phyloP scores from a whole-genome alignment of 1,284 basidiomycete genomes.

The Takashimella koratensis region DNA sequence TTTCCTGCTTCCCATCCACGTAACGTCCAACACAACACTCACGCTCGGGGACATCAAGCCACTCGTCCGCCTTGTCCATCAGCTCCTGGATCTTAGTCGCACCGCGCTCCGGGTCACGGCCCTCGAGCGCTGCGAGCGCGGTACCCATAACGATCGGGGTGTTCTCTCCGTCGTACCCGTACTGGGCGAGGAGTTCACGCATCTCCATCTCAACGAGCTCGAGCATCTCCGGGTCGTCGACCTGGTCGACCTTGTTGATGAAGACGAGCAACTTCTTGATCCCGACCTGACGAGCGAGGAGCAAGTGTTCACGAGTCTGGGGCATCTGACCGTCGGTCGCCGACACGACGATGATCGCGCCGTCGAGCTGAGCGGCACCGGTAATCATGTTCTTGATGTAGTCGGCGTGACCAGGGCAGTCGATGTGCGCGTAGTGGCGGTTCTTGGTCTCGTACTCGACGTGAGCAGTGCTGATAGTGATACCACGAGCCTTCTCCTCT shows the following conservation, averaged over 20 bases:
- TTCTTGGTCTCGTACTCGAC: conserved; percentile 94
- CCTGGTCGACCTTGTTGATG: conserved; percentile 93
- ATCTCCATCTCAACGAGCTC: conserved; percentile 99
- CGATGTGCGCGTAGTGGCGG: conserved; percentile 98
- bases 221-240: conserved; percentile 96
- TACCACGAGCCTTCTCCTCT: conserved; percentile 98
- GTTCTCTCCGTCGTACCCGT: conserved; percentile 94
- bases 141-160: conserved; percentile 97
- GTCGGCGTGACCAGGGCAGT: conserved; percentile 72
- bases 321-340: conserved; percentile 99
- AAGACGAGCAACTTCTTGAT: conserved; percentile 98
- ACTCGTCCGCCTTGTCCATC: conserved; percentile 82
- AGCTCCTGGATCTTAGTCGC: conserved; percentile 77
- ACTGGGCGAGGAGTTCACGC: conserved; percentile 88
- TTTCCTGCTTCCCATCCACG: not conserved
- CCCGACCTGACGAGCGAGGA: conserved; percentile 96
- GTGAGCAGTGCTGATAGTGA: conserved; percentile 85
- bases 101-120: conserved; percentile 73
- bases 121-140: conserved; percentile 91
- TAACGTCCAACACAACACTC: conserved; percentile 43
- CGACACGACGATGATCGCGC: conserved; percentile 95
- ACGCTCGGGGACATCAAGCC: conserved; percentile 94
- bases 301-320: conserved; percentile 96
- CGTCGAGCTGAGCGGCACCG: conserved; percentile 98
- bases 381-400: conserved; percentile 99